Percentiles rank a stretch among this genome's conserved stretches.
Conservation (phyloP, 495 filamentous ascomycete genomes). For the Talaromyces liani region DNA sequence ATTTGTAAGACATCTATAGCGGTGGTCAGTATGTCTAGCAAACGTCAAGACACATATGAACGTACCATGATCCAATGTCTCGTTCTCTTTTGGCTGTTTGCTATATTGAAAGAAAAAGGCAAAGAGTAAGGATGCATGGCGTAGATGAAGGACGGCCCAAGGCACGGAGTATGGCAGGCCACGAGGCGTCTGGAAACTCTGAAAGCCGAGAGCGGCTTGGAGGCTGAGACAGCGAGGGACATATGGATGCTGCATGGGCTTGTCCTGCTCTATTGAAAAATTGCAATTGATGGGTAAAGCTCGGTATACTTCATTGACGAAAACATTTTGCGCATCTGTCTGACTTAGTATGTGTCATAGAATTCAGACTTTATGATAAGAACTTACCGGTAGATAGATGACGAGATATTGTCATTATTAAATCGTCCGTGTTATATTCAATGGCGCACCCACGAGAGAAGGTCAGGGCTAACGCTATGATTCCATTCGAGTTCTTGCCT, state of each 20-base stretch:
- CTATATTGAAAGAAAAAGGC: slow-evolving; percentile 49
- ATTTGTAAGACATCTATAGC: slow-evolving; percentile 41
- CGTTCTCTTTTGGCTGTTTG: slow-evolving; percentile 32
- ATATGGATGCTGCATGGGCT: slow-evolving; percentile 58
- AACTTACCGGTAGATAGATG: slow-evolving; percentile 44
- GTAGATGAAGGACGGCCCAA: slow-evolving; percentile 64
- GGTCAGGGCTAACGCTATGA: slow-evolving; percentile 53
- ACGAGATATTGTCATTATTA: slow-evolving; percentile 54
- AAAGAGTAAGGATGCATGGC: slow-evolving; percentile 61
- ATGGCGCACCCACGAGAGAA: slow-evolving; percentile 48
- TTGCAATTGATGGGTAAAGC: slow-evolving; percentile 61
- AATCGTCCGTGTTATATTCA: slow-evolving; percentile 63
- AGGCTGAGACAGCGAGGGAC: slow-evolving; percentile 65
- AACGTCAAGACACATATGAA: slow-evolving; percentile 22
- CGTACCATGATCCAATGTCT: slow-evolving; percentile 57
- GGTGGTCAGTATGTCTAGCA: slow-evolving; percentile 42
- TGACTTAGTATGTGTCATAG: slow-evolving; percentile 13
- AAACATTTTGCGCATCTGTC: slow-evolving; percentile 40
- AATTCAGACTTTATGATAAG: neutral
- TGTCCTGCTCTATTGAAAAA: slow-evolving; percentile 63
- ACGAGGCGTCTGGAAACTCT: slow-evolving; percentile 49
- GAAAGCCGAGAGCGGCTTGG: slow-evolving; percentile 60
- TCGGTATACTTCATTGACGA: slow-evolving; percentile 57
- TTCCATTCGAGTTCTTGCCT: slow-evolving; percentile 46
- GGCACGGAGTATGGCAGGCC: slow-evolving; percentile 61